Evolutionary conservation across 192 early-diverging fungal species (phyloP), one percentile per base, ranked within the genome.

Genomic region (Umbelopsis sp.): DNA sequence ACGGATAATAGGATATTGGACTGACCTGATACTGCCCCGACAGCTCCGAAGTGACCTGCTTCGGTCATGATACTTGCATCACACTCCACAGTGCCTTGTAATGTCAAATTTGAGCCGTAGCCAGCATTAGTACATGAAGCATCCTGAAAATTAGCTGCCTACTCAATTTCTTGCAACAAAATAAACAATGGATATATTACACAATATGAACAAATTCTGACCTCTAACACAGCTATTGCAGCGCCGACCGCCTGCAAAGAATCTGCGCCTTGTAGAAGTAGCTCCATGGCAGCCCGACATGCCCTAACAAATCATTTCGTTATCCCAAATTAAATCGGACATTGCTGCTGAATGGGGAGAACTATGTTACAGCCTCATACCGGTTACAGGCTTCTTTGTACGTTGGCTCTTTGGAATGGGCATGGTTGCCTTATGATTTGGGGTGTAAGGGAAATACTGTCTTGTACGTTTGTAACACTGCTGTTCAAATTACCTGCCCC

Each of bases 11-110:
- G 8, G 38, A 11, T 41, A 41, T 11, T 5, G 38, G 5, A 45
- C 24, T 77, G 78, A 78, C 89, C 88, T 51, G 83, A 71, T 2
- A 91, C 81, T 12, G 92, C 90, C 0, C 90, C 94, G 0, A 96
- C 88, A 14, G 88, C 92, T 3, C 90, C 93, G 84, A 94, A 95
- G n/a, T 77, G 74, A n/a, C 88, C 84, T 0, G 82, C 76, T 11
- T 78, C 70, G 41, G 85, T 75, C 93, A 94, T 95, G n/a, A 94
- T 77, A 24, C 89, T 75, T 12, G 96, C 96, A 77, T 97, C 96
- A 70, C 94, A 95, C 81, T 97, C 94, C 2, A 95, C 92, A 2
- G 70, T 72, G 1, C 92, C 93, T 0, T 79, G 65, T 0, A 92
- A 75, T 21, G 90, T 93, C 17, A 96, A 82, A 73, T 97, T 97